Conservation (phyloP, 179 eudicot genomes). For the Spergularia azorica region DNA sequence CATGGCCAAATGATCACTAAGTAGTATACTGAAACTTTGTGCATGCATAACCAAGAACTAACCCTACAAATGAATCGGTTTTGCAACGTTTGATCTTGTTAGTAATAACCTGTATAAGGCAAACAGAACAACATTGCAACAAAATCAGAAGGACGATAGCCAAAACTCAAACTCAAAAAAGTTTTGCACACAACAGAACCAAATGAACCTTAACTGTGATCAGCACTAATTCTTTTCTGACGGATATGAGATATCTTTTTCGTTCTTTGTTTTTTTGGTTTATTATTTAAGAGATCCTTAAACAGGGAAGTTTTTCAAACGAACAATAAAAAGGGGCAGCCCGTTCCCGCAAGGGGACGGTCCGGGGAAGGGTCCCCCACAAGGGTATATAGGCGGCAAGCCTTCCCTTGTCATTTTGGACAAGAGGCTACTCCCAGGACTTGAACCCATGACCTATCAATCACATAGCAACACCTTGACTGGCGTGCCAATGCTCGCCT, state of each 20-base stretch:
- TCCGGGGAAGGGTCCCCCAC: too few species aligned
- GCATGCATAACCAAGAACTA: slow-evolving; percentile 24
- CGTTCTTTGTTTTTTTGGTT: too few species aligned
- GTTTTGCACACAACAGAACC: background rate
- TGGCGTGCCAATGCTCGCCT: too few species aligned
- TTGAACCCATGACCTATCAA: too few species aligned
- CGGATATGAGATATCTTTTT: background rate
- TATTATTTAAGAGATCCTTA: too few species aligned
- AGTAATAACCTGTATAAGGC: slow-evolving; percentile 59
- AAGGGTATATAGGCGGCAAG: too few species aligned
- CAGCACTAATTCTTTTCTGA: background rate
- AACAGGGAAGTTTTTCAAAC: too few species aligned
- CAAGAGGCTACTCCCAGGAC: too few species aligned
- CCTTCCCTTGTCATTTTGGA: too few species aligned
- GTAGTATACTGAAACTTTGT: background rate
- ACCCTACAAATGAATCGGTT: slow-evolving; percentile 90
- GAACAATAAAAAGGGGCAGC: too few species aligned
- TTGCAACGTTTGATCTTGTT: slow-evolving; percentile 98
- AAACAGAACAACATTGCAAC: slow-evolving; percentile 8
- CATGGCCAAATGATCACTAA: background rate
- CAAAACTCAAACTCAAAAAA: background rate
- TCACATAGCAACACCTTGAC: too few species aligned
- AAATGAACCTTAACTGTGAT: background rate
- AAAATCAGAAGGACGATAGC: background rate
- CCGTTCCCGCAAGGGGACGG: too few species aligned